Evolutionary conservation across 345 rosid species (phyloP), one percentile per base, ranked within the genome.

Genomic region (Citrus sp.): DNA sequence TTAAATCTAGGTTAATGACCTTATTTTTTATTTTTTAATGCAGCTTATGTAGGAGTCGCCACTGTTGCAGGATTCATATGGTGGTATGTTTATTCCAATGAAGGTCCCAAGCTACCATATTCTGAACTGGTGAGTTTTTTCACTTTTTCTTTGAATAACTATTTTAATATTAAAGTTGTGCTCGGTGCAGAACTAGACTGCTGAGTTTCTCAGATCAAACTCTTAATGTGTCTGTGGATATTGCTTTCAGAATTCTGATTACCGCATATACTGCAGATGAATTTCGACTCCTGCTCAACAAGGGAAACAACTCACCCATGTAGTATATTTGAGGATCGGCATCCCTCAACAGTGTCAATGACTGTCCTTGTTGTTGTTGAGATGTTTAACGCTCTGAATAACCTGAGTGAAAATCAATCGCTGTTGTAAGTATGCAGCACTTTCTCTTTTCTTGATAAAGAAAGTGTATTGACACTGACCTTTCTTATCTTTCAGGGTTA

Each of bases 351-450:
- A 34, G 92, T 96, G 70, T 81, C 99, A 63, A 94, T 96, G 99
- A 96, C 99, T 35, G 99, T 96, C 74, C 99, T 96, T 86, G 98
- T 96, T 82, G 98, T 96, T 40, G 99, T 96, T 78, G 99, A 96
- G 91, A 96, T 96, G 99, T 96, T 96, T 85, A 96, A 96, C 74
- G 98, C 99, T 83, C 85, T 96, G 85, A 96, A 96, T 84, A 96
- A 96, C 88, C 98, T 96, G 81, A 96, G 99, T 69, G 99, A 96
- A 87, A 96, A 94, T 80, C 99, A 96, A 54, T 96, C 98, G 40
- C 91, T 96, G 82, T 78, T 96, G 99, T 96, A 85, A 94, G 99
- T 88, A 55, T 63, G 64, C 30, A 63, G 49, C 18, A 5, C 37
- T 30, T 4, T 34, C 24, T 58, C 30, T 28, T 12, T 59, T 28